A percentile compares a stretch with the other conserved stretches of the same genome.
These are phyloP conservation scores for Massarina eburnea DNA, from an alignment of 2,329 filamentous ascomycete species.

Conservation along the genomic window DNA sequence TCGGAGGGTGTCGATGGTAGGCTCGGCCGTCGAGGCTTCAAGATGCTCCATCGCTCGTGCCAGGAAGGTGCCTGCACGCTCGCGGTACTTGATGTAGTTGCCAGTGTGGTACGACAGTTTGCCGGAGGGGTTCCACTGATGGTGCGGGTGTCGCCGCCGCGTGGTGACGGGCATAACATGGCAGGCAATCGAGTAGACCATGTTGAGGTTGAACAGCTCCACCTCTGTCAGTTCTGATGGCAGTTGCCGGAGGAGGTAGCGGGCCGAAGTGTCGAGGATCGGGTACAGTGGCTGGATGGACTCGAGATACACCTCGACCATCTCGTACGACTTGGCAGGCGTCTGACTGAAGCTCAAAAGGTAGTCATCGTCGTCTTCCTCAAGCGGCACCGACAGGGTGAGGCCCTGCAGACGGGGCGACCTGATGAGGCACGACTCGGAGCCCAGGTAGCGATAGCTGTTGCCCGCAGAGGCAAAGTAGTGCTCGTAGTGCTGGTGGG, in stretches of 20 bases:
- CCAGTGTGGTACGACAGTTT: conserved; percentile 32
- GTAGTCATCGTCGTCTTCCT: conserved; percentile 26
- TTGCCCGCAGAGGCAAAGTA: conserved; percentile 36
- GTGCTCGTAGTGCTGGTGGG: conserved; percentile 27
- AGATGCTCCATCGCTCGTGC: conserved; percentile 34
- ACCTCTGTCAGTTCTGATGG: conserved; percentile 25
- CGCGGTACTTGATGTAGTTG: conserved; percentile 33
- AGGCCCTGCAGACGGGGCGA: conserved; percentile 30
- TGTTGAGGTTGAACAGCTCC: conserved; percentile 36
- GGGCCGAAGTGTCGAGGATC: conserved; percentile 28
- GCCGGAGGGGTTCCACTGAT: conserved; percentile 25
- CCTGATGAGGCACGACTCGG: conserved; percentile 35
- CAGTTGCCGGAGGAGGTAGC: conserved; percentile 26
- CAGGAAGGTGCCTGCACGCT: conserved; percentile 28
- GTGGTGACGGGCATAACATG: conserved; percentile 31
- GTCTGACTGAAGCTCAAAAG: conserved; percentile 25
- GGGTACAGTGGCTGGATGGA: conserved; percentile 24
- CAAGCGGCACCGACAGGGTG: conserved; percentile 15
- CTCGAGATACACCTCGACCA: conserved; percentile 33
- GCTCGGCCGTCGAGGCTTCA: conserved; percentile 35
- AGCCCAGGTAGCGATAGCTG: conserved; percentile 39
- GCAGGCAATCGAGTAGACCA: conserved; percentile 41
- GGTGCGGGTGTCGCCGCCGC: conserved; percentile 20
- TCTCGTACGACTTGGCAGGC: conserved; percentile 27
- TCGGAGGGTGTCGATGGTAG: conserved; percentile 34